Percentiles rank a stretch among this genome's conserved stretches.
Conservation (phyloP, 1,284 basidiomycete genomes). For the Malassezia globosa region DNA sequence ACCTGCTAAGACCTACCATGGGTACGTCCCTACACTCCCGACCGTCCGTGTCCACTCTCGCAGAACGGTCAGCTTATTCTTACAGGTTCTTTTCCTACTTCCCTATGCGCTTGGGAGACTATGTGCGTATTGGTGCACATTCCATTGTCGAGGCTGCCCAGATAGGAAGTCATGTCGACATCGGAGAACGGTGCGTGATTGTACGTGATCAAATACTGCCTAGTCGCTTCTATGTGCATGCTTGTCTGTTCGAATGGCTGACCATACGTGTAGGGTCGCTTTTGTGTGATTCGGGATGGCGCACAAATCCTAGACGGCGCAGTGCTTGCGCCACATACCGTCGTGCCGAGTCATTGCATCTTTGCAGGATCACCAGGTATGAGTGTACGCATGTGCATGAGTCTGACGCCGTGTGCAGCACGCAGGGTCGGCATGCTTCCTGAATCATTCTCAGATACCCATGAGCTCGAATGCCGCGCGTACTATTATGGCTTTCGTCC, state of each 20-base stretch:
- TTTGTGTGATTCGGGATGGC: conserved; percentile 91
- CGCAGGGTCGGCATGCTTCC: conserved; percentile 70
- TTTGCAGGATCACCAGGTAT: conserved; percentile 81
- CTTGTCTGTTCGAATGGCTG: no score
- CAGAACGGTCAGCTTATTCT: not conserved
- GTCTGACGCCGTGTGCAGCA: conserved; percentile 55
- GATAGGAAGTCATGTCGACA: conserved; percentile 85
- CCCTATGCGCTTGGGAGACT: conserved; percentile 90
- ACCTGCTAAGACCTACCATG: conserved; percentile 52
- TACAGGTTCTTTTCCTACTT: conserved; percentile 77
- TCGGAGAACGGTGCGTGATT: conserved; percentile 87
- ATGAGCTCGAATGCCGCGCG: conserved; percentile 66
- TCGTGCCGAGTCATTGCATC: conserved; percentile 73
- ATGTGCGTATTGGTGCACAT: conserved; percentile 78
- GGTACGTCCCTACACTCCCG: conserved; percentile 52
- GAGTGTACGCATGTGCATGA: conserved; percentile 15
- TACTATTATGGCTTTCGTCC: conserved; percentile 56
- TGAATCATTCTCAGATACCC: conserved; percentile 73
- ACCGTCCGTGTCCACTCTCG: no score
- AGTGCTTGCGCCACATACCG: conserved; percentile 79
- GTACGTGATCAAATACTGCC: no score
- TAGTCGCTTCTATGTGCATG: no score
- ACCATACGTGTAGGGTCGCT: conserved; percentile 59
- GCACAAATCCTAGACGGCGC: conserved; percentile 75
- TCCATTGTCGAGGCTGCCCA: conserved; percentile 84